These are phyloP conservation scores for Diaporthe helianthi DNA, from an alignment of 2,329 filamentous ascomycete genomes.

Conservation along the genomic window DNA sequence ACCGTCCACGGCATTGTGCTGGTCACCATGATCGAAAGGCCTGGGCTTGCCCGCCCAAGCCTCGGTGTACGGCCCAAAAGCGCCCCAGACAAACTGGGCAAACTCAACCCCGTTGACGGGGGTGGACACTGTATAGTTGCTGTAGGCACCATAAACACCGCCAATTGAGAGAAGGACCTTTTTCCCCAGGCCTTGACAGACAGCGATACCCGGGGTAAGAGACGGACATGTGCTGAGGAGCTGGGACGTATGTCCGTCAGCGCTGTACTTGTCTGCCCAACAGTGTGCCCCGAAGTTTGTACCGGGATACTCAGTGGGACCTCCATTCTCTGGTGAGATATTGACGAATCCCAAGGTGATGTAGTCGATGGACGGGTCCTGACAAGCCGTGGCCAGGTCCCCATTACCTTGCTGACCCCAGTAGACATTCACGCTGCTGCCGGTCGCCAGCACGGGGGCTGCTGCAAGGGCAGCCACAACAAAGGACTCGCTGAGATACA, in stretches of 20 bases:
- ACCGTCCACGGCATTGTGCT: conserved; percentile 54
- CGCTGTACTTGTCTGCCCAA: conserved; percentile 42
- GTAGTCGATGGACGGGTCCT: conserved; percentile 46
- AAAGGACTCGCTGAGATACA: conserved; percentile 32
- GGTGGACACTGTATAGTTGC: conserved; percentile 46
- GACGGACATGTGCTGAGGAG: conserved; percentile 45
- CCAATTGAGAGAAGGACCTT: conserved; percentile 71
- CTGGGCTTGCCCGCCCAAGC: conserved; percentile 42
- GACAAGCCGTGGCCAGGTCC: conserved; percentile 43
- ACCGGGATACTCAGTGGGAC: conserved; percentile 44
- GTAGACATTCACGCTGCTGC: conserved; percentile 33
- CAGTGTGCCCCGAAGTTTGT: conserved; percentile 50
- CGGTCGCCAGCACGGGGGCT: conserved; percentile 35
- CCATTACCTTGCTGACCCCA: conserved; percentile 42
- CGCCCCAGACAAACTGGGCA: conserved; percentile 47
- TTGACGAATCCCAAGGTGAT: conserved; percentile 51
- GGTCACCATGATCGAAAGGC: conserved; percentile 49
- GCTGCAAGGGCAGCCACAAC: conserved; percentile 34
- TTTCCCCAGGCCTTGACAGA: conserved; percentile 65
- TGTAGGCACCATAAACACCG: conserved; percentile 48
- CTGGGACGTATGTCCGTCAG: conserved; percentile 39
- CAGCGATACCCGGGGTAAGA: conserved; percentile 45
- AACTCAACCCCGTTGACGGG: conserved; percentile 43
- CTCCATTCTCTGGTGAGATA: conserved; percentile 47
- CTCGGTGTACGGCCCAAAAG: conserved; percentile 46